Evolutionary conservation across 2,329 filamentous ascomycete genomes (phyloP), one percentile per base, ranked within the genome.

Genomic region (Trichoderma asperellum): DNA sequence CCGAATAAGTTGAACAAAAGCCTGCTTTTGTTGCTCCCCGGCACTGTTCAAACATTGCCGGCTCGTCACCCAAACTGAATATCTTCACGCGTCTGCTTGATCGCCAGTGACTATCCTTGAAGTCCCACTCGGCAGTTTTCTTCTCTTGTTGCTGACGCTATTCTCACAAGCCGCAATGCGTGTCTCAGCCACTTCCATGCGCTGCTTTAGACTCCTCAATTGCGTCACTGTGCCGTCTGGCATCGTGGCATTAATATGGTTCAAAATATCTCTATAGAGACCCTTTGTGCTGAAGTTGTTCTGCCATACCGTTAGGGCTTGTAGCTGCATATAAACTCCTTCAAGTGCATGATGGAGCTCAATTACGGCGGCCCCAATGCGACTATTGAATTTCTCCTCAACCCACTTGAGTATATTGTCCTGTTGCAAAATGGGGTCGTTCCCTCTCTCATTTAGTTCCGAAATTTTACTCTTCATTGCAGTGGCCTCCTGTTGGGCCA

Each of bases 281-380:
- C 76, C 73, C 57, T 79, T 81, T 1, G 84, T 83, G 24, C 75
- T 79, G 8, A 89, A 75, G 71, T 85, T 86, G 68, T 82, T 83
- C 70, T 82, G 87, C 70, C 85, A 85, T 0, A 70, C 68, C 73
- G 86, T 82, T 8, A 89, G 72, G 0, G 79, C 74, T 24, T 73
- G 73, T 5, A 85, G 37, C 57, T 70, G 69, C 2, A 58, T n/a
- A 40, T 32, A 52, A 12, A 70, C 14, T 16, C 27, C 35, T 32
- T 62, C 63, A 6, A 27, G 32, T 5, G 12, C 7, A 7, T 12
- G 18, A 53, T 32, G 11, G 7, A 34, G 21, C 7, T 40, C 43
- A 2, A n/a, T 7, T 37, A 37, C 3, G 47, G 16, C 8, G 18
- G 18, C 5, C n/a, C 29, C 18, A 4, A 53, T 16, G 18, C 52